Base-by-base conservation (phyloP, 768 basidiomycete genomes). In the Gloeostereum incarnatum region DNA sequence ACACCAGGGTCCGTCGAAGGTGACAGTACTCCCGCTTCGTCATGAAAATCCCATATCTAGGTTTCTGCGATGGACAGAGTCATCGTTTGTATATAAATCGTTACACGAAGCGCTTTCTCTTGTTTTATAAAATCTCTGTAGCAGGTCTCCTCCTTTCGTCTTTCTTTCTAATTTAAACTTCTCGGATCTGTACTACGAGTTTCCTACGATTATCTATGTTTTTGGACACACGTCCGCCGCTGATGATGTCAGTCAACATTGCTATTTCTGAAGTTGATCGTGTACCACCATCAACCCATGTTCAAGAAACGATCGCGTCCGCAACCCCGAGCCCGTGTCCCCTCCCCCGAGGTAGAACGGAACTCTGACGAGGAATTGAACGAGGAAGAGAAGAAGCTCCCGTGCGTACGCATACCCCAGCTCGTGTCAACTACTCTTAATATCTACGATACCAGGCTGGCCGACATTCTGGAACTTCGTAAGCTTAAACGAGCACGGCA, bases 401-500 rank as follows among this genome's bases (percentile, higher is more conserved):
- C 71, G 81, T 81, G 60, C 44, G 74, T 65, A 26, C 31, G 14
- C n/a, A 23, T 23, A 17, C 7, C 9, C 31, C 10, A 20, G 11
- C 11, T n/a, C 17, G 20, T n/a, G 13, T 2, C 10, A 9, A 25
- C 31, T 17, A 19, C 1, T 38, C 24, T 24, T 39, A 35, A 45
- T 35, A 24, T 34, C 32, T 8, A 31, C n/a, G 16, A 18, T 14
- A 17, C 14, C 25, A 88, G 87, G 38, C 59, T 94, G 19, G 74
- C 84, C 45, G 90, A 94, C 38, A 70, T 98, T 13, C 73, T 94
- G 29, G 84, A 91, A 46, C 61, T 96, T 19, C 72, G 90, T 31
- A 90, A 81, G 53, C 61, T 93, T 19, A 71, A 78, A 36, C 78
- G 73, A 51, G 54, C 73, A 21, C 65, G 86, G 40, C 74, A 80